Percentiles rank a stretch among this genome's conserved stretches.
phyloP scores from a whole-genome alignment of 129 eudicot species.

The Solidago caesia region DNA sequence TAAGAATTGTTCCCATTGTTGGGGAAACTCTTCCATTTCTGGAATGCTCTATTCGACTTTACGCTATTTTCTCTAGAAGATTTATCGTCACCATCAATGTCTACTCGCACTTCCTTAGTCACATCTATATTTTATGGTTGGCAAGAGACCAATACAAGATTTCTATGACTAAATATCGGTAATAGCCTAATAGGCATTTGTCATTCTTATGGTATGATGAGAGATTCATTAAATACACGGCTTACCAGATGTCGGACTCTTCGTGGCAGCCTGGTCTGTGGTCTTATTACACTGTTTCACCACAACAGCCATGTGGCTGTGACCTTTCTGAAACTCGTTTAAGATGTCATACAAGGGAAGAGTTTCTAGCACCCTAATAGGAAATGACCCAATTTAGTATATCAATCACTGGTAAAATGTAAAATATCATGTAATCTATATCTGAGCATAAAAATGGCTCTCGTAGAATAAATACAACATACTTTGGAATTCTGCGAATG shows the following conservation, averaged over 20 bases:
- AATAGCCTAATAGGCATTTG: background rate
- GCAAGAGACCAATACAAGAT: conserved; percentile 12
- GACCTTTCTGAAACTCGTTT: conserved; percentile 96
- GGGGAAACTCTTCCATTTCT: conserved; percentile 87
- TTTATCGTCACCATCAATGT: conserved; percentile 41
- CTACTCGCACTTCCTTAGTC: conserved; percentile 63
- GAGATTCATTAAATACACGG: background rate
- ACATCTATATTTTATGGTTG: conserved; percentile 4
- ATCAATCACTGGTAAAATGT: background rate
- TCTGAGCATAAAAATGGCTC: background rate
- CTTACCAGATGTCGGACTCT: conserved; percentile 37
- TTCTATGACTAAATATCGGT: background rate
- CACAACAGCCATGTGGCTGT: conserved; percentile 97
- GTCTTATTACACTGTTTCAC: conserved; percentile 40
- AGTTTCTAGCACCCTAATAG: conserved; percentile 68
- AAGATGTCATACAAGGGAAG: conserved; percentile 86
- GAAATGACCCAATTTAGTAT: conserved; percentile 5
- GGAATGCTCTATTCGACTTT: conserved; percentile 54
- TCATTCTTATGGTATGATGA: background rate
- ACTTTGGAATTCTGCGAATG: conserved; percentile 76
- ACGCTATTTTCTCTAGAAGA: conserved; percentile 43
- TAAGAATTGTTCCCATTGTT: conserved; percentile 53
- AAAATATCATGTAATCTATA: background rate
- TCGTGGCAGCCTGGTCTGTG: conserved; percentile 13
- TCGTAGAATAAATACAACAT: conserved; percentile 14